Conservation (phyloP, 306 rosid species). For the Rosa rugosa region DNA sequence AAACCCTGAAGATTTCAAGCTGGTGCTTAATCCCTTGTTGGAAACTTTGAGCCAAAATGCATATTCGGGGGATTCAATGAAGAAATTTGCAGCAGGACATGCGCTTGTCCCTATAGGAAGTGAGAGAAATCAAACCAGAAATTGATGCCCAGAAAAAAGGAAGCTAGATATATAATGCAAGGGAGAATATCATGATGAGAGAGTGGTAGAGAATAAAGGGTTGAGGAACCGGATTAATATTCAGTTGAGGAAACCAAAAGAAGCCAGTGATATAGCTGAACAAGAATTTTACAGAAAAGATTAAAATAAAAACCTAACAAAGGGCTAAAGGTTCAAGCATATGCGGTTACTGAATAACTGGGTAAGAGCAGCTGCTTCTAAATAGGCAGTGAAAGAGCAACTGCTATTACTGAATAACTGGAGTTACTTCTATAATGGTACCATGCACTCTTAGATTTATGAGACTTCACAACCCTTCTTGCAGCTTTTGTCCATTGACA, state of each 20-base stretch:
- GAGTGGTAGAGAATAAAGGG: no score
- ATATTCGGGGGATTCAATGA: background rate
- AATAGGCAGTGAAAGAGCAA: background rate
- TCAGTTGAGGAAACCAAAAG: no score
- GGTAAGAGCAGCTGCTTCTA: no score
- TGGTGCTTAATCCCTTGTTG: slow-evolving; percentile 1
- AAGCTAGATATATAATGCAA: no score
- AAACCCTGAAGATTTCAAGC: background rate
- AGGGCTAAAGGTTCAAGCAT: no score
- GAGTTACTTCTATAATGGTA: slow-evolving; percentile 32
- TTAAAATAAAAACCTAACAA: no score
- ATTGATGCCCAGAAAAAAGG: no score
- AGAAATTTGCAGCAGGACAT: slow-evolving; percentile 19
- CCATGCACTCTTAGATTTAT: slow-evolving; percentile 26
- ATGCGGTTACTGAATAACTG: no score
- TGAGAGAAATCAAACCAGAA: background rate
- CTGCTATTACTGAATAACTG: slow-evolving; percentile 27
- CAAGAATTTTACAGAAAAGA: no score
- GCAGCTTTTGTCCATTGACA: slow-evolving; percentile 51
- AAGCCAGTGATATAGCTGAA: no score
- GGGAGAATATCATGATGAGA: no score
- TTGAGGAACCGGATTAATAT: no score
- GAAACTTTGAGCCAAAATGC: background rate
- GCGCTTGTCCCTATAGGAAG: background rate
- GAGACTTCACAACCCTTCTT: slow-evolving; percentile 47